A percentile compares a stretch with the other conserved stretches of the same genome.
These are phyloP conservation scores for Breviolum minutum DNA, from an alignment of 73 alveolate species.

Conservation along the genomic window DNA sequence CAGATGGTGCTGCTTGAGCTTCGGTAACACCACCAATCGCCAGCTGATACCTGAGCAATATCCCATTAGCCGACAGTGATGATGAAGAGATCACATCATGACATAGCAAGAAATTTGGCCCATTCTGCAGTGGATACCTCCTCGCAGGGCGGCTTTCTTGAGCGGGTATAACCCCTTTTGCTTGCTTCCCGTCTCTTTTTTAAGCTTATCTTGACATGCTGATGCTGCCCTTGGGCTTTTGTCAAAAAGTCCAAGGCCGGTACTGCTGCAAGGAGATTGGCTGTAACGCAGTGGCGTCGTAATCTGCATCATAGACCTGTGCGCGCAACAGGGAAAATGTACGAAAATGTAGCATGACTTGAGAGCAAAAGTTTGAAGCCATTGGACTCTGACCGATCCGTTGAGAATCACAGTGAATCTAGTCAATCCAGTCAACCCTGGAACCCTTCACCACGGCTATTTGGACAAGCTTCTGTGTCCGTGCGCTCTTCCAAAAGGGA, in stretches of 20 bases:
- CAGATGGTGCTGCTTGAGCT: constrained; percentile 51
- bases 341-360: neutral
- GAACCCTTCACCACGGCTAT: neutral
- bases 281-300: constrained; percentile 96
- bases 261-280: constrained; percentile 97
- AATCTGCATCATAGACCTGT: constrained; percentile 61
- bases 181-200: no score
- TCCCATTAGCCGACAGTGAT: no score
- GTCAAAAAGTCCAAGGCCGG: constrained; percentile 16
- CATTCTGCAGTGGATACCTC: no score
- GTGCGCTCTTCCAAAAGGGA: constrained; percentile 71
- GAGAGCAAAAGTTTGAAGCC: neutral
- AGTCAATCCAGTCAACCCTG: neutral
- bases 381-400: neutral
- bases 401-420: neutral
- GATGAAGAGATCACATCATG: no score
- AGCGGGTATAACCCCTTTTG: no score
- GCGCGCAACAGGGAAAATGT: neutral
- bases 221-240: no score
- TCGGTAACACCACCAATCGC: constrained; percentile 84
- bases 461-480: constrained; percentile 10
- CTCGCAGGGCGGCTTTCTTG: no score
- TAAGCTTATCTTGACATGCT: no score
- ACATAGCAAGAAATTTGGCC: no score
- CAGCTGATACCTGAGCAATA: constrained; percentile 35